Percentiles rank a stretch among this genome's conserved stretches.
These are phyloP conservation scores for Amanita subjunquillea DNA, from an alignment of 768 basidiomycete genomes.

Conservation along the genomic window DNA sequence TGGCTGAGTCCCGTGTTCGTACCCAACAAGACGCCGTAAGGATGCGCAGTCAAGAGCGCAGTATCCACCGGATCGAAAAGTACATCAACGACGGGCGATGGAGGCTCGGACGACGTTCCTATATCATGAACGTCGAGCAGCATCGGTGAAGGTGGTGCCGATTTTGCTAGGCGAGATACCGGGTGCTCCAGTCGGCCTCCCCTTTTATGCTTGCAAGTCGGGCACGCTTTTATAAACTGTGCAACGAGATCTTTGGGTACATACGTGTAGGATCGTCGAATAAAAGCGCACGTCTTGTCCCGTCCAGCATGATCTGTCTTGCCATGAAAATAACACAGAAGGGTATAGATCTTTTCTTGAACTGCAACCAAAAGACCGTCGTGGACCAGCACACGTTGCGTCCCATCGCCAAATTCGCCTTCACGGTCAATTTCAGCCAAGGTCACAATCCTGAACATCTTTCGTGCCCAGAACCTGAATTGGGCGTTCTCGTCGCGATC, in stretches of 20 bases:
- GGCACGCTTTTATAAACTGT: conserved; percentile 70
- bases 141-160: background rate
- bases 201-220: conserved; percentile 52
- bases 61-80: background rate
- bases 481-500: conserved; percentile 44
- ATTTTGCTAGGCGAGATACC: conserved; percentile 2
- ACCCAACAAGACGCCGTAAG: background rate
- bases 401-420: background rate
- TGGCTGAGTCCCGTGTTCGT: background rate
- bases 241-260: conserved; percentile 79
- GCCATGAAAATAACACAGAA: conserved; percentile 66
- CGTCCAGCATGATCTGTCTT: conserved; percentile 62
- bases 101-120: background rate
- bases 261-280: conserved; percentile 69
- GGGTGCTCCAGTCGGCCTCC: conserved; percentile 19
- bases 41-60: background rate
- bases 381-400: conserved; percentile 47
- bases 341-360: conserved; percentile 68
- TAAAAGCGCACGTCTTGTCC: conserved; percentile 63
- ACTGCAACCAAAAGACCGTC: conserved; percentile 67
- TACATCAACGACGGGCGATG: background rate
- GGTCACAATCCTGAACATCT: conserved; percentile 53
- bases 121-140: background rate
- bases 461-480: conserved; percentile 77
- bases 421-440: conserved; percentile 7